Evolutionary conservation across 345 rosid species (phyloP).

Genomic region (Populus simonii): DNA sequence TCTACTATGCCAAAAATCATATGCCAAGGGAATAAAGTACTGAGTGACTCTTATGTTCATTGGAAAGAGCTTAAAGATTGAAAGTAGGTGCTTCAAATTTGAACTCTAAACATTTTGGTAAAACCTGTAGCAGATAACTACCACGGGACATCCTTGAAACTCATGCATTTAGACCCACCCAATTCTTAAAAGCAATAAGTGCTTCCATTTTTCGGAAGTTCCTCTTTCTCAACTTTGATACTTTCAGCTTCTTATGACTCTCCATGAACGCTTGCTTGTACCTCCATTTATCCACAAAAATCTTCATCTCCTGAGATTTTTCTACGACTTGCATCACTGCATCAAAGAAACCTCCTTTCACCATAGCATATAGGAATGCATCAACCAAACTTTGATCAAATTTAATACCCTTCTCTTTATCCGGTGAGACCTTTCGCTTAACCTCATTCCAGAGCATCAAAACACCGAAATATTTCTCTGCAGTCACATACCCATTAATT

Average conservation of each 20-base stretch:
- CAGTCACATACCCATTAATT: conserved; percentile 72
- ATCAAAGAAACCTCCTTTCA: conserved; percentile 96
- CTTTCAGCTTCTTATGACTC: conserved; percentile 86
- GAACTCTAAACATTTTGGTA: not conserved
- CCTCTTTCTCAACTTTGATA: conserved; percentile 78
- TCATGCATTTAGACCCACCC: conserved; percentile 90
- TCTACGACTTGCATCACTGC: conserved; percentile 96
- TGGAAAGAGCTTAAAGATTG: not conserved
- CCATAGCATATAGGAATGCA: conserved; percentile 84
- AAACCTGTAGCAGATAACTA: not conserved
- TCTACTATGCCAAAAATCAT: not conserved
- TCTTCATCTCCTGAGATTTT: conserved; percentile 82
- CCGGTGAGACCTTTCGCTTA: conserved; percentile 60
- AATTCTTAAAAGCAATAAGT: conserved; percentile 86
- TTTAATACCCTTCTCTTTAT: conserved; percentile 45
- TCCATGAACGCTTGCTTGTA: conserved; percentile 98
- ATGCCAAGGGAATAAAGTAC: not conserved
- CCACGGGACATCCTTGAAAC: not conserved
- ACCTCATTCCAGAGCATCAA: conserved; percentile 84
- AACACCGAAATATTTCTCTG: conserved; percentile 72
- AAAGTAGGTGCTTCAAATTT: not conserved
- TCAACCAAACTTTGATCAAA: conserved; percentile 70
- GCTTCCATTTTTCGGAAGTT: conserved; percentile 90
- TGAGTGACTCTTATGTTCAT: not conserved
- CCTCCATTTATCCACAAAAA: conserved; percentile 94